Conservation (phyloP, 2,329 filamentous ascomycete genomes). For the Phialemoniopsis sp. region DNA sequence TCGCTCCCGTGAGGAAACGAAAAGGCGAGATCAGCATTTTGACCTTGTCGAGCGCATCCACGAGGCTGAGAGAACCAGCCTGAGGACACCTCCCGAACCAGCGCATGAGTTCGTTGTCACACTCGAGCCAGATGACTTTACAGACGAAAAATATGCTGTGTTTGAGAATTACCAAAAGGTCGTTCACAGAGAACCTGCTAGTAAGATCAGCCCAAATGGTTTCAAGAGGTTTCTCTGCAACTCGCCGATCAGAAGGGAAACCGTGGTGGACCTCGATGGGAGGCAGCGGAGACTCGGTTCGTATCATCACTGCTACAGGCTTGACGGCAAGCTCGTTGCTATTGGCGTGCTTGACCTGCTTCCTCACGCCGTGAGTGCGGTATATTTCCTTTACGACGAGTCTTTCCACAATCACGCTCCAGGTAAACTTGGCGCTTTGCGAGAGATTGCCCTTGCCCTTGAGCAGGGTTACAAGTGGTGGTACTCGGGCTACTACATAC, state of each 20-base stretch:
- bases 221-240: constrained; percentile 72
- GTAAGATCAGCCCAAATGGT: constrained; percentile 53
- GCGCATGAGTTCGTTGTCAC: constrained; percentile 66
- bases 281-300: constrained; percentile 59
- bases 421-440: constrained; percentile 71
- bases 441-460: constrained; percentile 66
- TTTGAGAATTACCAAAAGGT: constrained; percentile 72
- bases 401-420: constrained; percentile 66
- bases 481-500: constrained; percentile 81
- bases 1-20: constrained; percentile 60
- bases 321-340: constrained; percentile 72
- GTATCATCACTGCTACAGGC: constrained; percentile 76
- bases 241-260: constrained; percentile 57
- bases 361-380: constrained; percentile 72
- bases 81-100: constrained; percentile 58
- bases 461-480: constrained; percentile 72
- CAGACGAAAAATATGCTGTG: constrained; percentile 69
- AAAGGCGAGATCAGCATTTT: constrained; percentile 63
- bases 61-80: constrained; percentile 54
- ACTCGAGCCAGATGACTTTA: constrained; percentile 66
- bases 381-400: constrained; percentile 80
- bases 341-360: constrained; percentile 74
- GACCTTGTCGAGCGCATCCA: constrained; percentile 64
- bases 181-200: constrained; percentile 64
- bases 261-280: constrained; percentile 39